Evolutionary conservation across 2,329 filamentous ascomycete species (phyloP), one percentile per base, ranked within the genome.

Genomic region (Xylariales sp.): DNA sequence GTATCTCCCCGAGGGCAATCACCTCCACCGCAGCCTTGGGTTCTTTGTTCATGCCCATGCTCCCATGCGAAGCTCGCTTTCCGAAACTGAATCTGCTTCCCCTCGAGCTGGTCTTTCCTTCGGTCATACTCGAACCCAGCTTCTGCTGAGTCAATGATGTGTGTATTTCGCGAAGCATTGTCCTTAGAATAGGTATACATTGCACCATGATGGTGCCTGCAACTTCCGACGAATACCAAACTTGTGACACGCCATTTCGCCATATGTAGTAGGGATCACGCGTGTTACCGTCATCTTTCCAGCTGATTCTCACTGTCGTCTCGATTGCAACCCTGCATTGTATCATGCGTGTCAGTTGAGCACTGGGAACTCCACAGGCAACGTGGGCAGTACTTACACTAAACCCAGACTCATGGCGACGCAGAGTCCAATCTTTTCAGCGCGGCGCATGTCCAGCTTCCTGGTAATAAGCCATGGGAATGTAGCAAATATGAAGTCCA

Each of bases 171-270:
- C 61, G 58, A 28, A 75, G 44, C 15, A 75, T 61, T 0, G 70
- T 68, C 8, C 72, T 64, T 6, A 75, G 48, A 13, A 76, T 65
- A 3, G 72, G 72, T 3, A 76, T 67, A 42, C 69, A 75, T 46
- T 74, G 71, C 4, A 74, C 72, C 29, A 76, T 73, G 45, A 76
- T 72, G 18, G 72, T 75, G 37, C 71, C 70, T 7, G 68, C 62
- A 37, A 74, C 59, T 52, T 76, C 72, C 13, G 70, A 70, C 0
- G 68, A 72, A 52, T 72, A 67, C 66, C 66, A 69, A 38, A 70
- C 57, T 45, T 69, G 67, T 0, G 63, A 66, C 43, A 67, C 53
- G 10, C 60, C 67, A 42, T 69, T 65, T 33, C 66, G 64, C 62
- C 52, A 74, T 41, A 72, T 72, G 44, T 72, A 73, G 45, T 56